A percentile compares a stretch with the other conserved stretches of the same genome.
These are phyloP conservation scores for Trichoderma gracile DNA, from an alignment of 2,329 filamentous ascomycete genomes.

Conservation along the genomic window DNA sequence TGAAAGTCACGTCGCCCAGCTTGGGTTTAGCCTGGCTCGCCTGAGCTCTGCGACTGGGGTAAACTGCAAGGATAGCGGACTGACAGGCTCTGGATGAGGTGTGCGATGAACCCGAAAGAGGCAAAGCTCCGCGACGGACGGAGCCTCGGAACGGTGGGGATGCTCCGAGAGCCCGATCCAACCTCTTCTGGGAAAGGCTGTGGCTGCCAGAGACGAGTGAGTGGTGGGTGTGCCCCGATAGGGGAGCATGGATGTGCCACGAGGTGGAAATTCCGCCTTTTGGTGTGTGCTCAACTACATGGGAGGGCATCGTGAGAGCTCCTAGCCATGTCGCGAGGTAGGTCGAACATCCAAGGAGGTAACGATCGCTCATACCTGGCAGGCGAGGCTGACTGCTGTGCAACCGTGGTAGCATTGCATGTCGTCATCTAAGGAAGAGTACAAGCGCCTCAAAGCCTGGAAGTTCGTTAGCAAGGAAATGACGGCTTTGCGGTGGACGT, in stretches of 20 bases:
- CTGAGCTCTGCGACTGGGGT: conserved; percentile 8
- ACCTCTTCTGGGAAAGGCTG: conserved; percentile 8
- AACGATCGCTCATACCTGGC: neutral
- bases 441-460: neutral
- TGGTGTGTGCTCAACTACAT: neutral
- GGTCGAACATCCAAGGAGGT: neutral
- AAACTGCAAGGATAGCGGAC: conserved; percentile 1
- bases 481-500: neutral
- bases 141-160: conserved; percentile 26
- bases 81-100: conserved; percentile 22
- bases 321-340: neutral
- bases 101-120: conserved; percentile 22
- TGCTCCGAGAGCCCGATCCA: conserved; percentile 19
- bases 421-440: neutral
- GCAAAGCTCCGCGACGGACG: conserved; percentile 25
- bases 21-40: conserved; percentile 1
- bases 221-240: conserved; percentile 10
- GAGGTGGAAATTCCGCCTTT: conserved; percentile 21
- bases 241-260: conserved; percentile 20
- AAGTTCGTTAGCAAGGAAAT: neutral
- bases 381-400: conserved; percentile 18
- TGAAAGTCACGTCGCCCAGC: conserved; percentile 20
- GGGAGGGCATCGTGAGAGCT: neutral
- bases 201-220: conserved; percentile 11
- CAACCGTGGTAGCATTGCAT: neutral